Base-by-base conservation (phyloP, 2,329 filamentous ascomycete genomes). In the Drechmeria coniospora region DNA sequence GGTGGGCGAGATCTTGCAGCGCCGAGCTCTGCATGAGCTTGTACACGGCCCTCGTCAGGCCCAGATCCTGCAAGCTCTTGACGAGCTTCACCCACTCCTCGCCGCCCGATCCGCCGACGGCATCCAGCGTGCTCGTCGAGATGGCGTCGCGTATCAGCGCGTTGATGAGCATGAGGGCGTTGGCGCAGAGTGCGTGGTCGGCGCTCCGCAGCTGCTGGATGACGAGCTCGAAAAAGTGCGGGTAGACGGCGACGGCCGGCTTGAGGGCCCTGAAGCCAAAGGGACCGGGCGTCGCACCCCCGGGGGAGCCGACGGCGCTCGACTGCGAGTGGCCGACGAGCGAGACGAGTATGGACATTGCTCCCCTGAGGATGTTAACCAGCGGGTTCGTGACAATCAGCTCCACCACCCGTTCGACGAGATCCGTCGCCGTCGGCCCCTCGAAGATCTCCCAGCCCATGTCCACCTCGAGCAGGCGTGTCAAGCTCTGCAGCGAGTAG, bases 61-160 rank as follows among this genome's bases (percentile, higher is more conserved):
- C 90, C 17, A 95, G 57, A 53, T 95, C 87, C 51, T 95, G 90
- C 39, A 98, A 55, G 37, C 76, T 68, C 59, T 93, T 93, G 52
- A 98, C 86, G 44, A 95, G 92, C 43, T 81, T 90, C 26, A 84
- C 81, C 86, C 90, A 95, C 43, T 95, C 87, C 34, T 81, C 74
- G 10, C 49, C 44, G 19, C 20, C 43, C 40, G 4, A 37, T 35
- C 8, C 44, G 29, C 45, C 41, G 10, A 33, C 35, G 6, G 38
- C 32, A 24, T 41, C 34, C 33, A 76, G 68, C 23, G 63, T 63
- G 28, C 87, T 81, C 43, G 70, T 75, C 16, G 79, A 79, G 28
- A 95, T 74, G 5, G 84, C 80, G 50, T 98, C 90, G 28, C 90
- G 71, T 60, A 95, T 92, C 25, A 98, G 63, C 1, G 87, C 83